These are phyloP conservation scores for Ceratobasidium theobromae DNA, from an alignment of 1,284 basidiomycete genomes.

Conservation along the genomic window DNA sequence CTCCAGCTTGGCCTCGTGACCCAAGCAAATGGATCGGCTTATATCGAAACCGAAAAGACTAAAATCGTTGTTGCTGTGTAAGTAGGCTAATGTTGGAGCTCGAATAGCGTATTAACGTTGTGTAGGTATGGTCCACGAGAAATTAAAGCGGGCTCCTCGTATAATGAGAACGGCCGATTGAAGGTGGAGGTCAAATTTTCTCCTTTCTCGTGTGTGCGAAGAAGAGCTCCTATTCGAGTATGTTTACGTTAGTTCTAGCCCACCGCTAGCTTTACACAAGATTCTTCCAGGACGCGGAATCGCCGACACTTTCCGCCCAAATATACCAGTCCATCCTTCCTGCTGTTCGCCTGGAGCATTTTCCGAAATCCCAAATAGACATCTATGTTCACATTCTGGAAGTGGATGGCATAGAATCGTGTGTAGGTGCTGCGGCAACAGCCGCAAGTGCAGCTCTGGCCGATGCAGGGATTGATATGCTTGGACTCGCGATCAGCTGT, in stretches of 20 bases:
- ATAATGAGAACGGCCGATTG: conserved; percentile 82
- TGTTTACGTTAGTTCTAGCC: conserved; percentile 40
- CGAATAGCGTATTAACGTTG: neutral
- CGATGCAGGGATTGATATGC: conserved; percentile 84
- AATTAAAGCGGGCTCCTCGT: conserved; percentile 66
- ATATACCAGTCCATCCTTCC: conserved; percentile 87
- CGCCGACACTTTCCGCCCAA: conserved; percentile 76
- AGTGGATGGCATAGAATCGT: conserved; percentile 82
- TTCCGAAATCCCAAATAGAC: conserved; percentile 94
- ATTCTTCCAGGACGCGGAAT: conserved; percentile 83
- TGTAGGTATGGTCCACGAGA: conserved; percentile 90
- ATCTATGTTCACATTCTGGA: conserved; percentile 90
- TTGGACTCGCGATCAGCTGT: conserved; percentile 79
- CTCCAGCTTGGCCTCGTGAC: conserved; percentile 85
- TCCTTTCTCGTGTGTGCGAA: conserved; percentile 79
- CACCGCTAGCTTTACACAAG: conserved; percentile 32
- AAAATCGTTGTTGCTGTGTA: conserved; percentile 96
- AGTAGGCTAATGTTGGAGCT: conserved; percentile 41
- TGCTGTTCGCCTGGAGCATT: conserved; percentile 81
- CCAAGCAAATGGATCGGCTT: conserved; percentile 94
- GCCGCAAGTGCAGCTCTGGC: conserved; percentile 91
- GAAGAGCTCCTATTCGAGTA: conserved; percentile 85
- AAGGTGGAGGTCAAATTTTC: conserved; percentile 97
- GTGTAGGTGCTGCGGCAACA: conserved; percentile 79
- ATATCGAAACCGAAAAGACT: conserved; percentile 85